These are phyloP conservation scores for Hansenula lynferdii DNA, from an alignment of 1,139 yeast species.

Conservation along the genomic window DNA sequence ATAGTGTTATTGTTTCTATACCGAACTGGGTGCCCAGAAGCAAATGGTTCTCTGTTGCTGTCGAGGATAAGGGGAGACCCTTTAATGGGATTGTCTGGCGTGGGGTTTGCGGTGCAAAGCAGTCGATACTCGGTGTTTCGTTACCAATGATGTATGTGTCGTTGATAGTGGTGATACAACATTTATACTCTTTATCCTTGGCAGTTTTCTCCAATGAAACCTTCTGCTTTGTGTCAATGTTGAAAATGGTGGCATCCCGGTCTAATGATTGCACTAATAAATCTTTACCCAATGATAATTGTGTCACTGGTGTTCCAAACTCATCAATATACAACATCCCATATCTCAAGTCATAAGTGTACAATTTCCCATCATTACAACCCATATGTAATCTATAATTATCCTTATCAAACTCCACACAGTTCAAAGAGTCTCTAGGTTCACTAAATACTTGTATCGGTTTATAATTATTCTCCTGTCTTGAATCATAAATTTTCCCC, in stretches of 20 bases:
- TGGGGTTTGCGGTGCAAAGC: too few relatives aligned
- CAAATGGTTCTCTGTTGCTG: too few relatives aligned
- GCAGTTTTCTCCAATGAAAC: not conserved
- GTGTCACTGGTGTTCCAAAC: constrained; percentile 9
- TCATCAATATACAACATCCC: constrained; percentile 12
- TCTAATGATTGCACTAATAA: not conserved
- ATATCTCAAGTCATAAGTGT: constrained; percentile 17
- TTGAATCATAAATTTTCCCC: constrained; percentile 16
- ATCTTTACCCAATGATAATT: not conserved
- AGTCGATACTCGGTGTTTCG: too few relatives aligned
- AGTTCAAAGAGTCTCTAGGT: constrained; percentile 14
- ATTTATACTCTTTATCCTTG: not conserved
- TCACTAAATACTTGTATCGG: constrained; percentile 17
- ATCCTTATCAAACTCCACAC: constrained; percentile 4
- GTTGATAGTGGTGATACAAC: not conserved
- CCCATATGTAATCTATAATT: constrained; percentile 9
- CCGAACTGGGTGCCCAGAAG: too few relatives aligned
- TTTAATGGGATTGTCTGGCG: too few relatives aligned
- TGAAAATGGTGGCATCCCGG: not conserved
- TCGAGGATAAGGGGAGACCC: too few relatives aligned
- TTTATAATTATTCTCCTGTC: constrained; percentile 12
- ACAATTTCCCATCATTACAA: constrained; percentile 19
- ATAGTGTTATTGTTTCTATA: not conserved
- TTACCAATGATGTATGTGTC: not conserved
- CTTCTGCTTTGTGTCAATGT: not conserved